A percentile compares a stretch with the other conserved stretches of the same genome.
Evolutionary conservation across 164 flowering plant genomes (phyloP).

Genomic region (Sedum album): DNA sequence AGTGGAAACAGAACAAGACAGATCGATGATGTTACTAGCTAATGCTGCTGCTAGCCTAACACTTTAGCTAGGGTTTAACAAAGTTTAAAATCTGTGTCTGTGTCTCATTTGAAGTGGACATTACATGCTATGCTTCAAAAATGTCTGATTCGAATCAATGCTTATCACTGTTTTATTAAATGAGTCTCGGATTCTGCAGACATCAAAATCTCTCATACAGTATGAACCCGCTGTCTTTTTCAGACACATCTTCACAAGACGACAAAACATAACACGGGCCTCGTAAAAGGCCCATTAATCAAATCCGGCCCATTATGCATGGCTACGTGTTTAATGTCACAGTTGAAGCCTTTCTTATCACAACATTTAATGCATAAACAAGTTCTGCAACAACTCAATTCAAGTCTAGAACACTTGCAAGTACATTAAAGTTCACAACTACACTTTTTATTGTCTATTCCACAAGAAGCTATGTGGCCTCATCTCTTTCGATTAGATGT

Average conservation of each 20-base stretch:
- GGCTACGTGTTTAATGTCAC: no score
- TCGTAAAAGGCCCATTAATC: neutral
- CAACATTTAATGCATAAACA: no score
- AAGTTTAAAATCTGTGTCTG: neutral
- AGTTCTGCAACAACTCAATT: no score
- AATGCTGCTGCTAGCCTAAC: no score
- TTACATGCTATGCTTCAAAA: neutral
- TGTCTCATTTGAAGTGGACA: neutral
- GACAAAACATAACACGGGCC: neutral
- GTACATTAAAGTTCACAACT: neutral
- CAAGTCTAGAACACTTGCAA: no score
- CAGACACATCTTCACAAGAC: neutral
- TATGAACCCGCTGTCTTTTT: neutral
- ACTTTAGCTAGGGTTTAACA: no score
- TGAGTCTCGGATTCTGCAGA: neutral
- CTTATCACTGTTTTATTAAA: no score
- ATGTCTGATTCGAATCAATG: neutral
- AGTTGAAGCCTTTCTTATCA: no score
- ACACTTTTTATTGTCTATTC: no score
- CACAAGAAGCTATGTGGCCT: no score
- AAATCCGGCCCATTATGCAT: neutral
- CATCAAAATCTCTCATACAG: neutral
- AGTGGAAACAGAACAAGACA: neutral
- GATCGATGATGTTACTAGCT: neutral
- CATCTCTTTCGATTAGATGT: no score